Percentiles rank a stretch among this genome's conserved stretches.
phyloP scores from a whole-genome alignment of 805 yeast species.

The Millerozyma miso region DNA sequence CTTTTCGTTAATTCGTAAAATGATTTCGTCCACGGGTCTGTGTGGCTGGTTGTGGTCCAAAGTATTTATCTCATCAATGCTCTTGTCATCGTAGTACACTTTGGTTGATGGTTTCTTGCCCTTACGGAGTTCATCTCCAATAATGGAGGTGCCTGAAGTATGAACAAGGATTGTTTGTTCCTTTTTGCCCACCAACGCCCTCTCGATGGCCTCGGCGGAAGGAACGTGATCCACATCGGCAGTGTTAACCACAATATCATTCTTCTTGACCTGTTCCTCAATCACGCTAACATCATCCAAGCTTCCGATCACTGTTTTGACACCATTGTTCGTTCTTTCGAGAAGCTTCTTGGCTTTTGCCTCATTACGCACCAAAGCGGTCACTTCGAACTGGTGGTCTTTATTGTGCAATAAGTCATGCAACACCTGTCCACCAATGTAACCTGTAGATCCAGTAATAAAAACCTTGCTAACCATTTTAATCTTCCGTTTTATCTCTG shows the following conservation, averaged over 20 bases:
- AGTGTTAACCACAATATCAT: constrained; percentile 28
- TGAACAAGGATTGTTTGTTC: constrained; percentile 25
- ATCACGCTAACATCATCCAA: constrained; percentile 15
- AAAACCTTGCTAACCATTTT: constrained; percentile 12
- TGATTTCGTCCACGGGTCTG: constrained; percentile 26
- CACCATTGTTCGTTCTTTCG: constrained; percentile 9
- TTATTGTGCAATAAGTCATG: constrained; percentile 15
- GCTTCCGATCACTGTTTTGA: constrained; percentile 20
- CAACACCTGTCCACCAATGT: constrained; percentile 26
- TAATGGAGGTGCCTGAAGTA: constrained; percentile 32
- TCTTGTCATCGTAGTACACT: constrained; percentile 18
- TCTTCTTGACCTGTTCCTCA: constrained; percentile 12
- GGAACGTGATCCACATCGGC: constrained; percentile 27
- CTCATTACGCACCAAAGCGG: constrained; percentile 19
- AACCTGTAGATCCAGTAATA: constrained; percentile 33
- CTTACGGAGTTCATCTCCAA: constrained; percentile 16
- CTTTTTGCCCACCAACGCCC: constrained; percentile 16
- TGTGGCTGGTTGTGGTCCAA: constrained; percentile 26
- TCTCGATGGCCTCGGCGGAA: constrained; percentile 16
- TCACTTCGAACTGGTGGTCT: constrained; percentile 11
- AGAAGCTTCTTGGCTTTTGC: constrained; percentile 13
- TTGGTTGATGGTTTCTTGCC: constrained; percentile 13
- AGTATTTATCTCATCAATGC: constrained; percentile 22
- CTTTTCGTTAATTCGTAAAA: constrained; percentile 22
- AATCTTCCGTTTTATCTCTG: too few species aligned